Percentiles rank a stretch among this genome's conserved stretches.
phyloP scores from a whole-genome alignment of 768 basidiomycete species.

The Naganishia vishniacii region DNA sequence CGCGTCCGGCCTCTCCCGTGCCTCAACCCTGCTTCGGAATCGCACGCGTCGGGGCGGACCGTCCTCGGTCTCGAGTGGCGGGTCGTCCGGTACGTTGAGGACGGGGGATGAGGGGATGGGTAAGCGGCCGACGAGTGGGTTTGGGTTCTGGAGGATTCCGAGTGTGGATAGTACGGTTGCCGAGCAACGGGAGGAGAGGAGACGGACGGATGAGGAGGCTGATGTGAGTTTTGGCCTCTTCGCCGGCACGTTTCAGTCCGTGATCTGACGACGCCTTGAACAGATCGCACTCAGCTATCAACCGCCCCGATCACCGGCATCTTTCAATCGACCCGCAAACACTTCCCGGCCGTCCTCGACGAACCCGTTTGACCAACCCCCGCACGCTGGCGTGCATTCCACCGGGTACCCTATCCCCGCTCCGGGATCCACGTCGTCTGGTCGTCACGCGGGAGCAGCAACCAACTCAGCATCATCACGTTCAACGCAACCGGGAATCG shows the following conservation, averaged over 20 bases:
- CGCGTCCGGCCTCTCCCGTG: conserved; percentile 12
- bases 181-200: background rate
- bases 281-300: conserved; percentile 14
- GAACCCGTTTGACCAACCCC: conserved; percentile 23
- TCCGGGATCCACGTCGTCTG: background rate
- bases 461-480: conserved; percentile 3
- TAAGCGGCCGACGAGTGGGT: conserved; percentile 20
- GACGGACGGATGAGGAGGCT: background rate
- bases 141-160: conserved; percentile 25
- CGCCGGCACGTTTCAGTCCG: background rate
- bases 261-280: background rate
- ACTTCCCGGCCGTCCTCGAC: conserved; percentile 20
- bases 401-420: conserved; percentile 16
- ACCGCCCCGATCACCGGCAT: conserved; percentile 8
- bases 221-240: conserved; percentile 11
- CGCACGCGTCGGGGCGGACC: background rate
- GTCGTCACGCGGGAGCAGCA: background rate
- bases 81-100: background rate
- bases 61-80: background rate
- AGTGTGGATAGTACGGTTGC: conserved; percentile 10
- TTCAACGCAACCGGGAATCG: conserved; percentile 23
- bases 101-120: background rate
- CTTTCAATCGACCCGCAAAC: background rate
- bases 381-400: background rate
- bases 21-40: conserved; percentile 4